A percentile compares a stretch with the other conserved stretches of the same genome.
These are phyloP conservation scores for Dictyostelium gargantuum DNA, from an alignment of 208 protist species.

Conservation along the genomic window DNA sequence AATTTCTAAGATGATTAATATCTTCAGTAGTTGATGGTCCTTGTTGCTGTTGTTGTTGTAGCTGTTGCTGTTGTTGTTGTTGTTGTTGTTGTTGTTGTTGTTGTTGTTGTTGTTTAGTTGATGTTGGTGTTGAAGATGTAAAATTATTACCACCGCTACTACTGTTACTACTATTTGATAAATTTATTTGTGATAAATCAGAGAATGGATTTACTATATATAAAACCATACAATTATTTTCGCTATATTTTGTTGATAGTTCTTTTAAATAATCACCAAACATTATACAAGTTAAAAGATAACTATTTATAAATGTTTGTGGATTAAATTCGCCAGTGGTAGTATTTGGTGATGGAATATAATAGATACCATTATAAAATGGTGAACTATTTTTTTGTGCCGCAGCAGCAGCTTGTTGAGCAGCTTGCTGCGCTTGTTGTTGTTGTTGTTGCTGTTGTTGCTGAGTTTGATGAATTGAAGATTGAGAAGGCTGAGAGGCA, in stretches of 20 bases:
- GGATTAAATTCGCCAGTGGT: not conserved
- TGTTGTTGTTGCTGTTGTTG: not conserved
- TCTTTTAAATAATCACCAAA: conserved; percentile 42
- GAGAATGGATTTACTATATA: conserved; percentile 60
- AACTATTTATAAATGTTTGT: not conserved
- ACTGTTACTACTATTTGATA: not conserved
- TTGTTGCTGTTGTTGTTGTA: not conserved
- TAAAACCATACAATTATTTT: conserved; percentile 45
- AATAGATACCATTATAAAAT: conserved; percentile 13
- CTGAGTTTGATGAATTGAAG: not conserved
- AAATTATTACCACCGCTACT: not conserved
- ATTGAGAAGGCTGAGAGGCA: not conserved
- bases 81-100: not conserved
- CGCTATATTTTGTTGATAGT: conserved; percentile 6
- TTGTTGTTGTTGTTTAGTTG: not conserved
- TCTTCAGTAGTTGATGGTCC: not conserved
- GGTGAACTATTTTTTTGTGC: not conserved
- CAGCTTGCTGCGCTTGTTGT: not conserved
- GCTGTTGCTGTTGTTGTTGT: not conserved
- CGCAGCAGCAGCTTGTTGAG: not conserved
- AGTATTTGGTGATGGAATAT: not conserved
- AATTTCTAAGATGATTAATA: not conserved
- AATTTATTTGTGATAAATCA: conserved; percentile 7
- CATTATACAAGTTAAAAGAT: not conserved
- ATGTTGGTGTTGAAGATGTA: not conserved